phyloP scores from a whole-genome alignment of 768 basidiomycete species.

The Boletus subparvulus region DNA sequence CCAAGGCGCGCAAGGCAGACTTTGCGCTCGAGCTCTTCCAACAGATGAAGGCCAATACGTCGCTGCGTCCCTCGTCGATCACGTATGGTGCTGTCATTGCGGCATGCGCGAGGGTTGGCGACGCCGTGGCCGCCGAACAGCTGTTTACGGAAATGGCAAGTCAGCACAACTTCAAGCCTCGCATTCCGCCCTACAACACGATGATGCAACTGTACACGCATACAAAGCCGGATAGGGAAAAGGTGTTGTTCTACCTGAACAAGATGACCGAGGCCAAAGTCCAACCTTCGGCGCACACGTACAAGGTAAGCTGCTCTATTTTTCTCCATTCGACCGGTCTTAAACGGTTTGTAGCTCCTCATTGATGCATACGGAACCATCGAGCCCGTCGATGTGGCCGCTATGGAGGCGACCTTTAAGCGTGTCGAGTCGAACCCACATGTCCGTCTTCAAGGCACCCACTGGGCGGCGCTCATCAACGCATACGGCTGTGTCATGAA shows the following conservation, averaged over 20 bases:
- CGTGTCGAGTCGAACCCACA: conserved; percentile 45
- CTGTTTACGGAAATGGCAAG: conserved; percentile 84
- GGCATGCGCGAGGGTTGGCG: conserved; percentile 92
- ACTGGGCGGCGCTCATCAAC: conserved; percentile 86
- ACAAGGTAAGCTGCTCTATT: conserved; percentile 60
- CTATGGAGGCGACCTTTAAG: conserved; percentile 74
- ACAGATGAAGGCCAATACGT: conserved; percentile 66
- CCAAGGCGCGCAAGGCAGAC: conserved; percentile 92
- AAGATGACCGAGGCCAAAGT: conserved; percentile 61
- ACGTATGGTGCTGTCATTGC: conserved; percentile 94
- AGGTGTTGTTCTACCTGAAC: conserved; percentile 74
- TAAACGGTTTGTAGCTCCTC: conserved; percentile 54
- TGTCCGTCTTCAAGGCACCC: conserved; percentile 46
- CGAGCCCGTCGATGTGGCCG: conserved; percentile 71
- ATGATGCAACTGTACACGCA: conserved; percentile 97
- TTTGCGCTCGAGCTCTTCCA: conserved; percentile 84
- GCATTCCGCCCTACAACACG: conserved; percentile 95
- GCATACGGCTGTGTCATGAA: conserved; percentile 80
- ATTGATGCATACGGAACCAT: conserved; percentile 86
- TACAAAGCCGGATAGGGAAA: conserved; percentile 82
- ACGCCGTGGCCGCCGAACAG: conserved; percentile 73
- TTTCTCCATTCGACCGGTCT: neutral
- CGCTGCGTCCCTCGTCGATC: conserved; percentile 72
- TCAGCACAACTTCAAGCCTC: conserved; percentile 73
- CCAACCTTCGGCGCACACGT: conserved; percentile 84